Base-by-base conservation (phyloP, 1,139 yeast species). In the Hyphopichia khmerensis region DNA sequence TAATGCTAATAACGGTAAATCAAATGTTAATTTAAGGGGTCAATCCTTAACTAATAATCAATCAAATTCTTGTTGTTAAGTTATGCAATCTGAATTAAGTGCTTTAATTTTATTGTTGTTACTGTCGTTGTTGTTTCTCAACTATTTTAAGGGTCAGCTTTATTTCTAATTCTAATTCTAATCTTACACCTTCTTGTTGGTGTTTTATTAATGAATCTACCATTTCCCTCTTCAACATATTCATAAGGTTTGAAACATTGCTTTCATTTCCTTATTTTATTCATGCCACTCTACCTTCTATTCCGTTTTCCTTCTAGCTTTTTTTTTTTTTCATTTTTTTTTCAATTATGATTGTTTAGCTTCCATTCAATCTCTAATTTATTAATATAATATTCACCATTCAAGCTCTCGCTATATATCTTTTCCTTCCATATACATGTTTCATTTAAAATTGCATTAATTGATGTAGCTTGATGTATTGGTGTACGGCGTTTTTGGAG, bases 1-100 rank as follows among this genome's bases (percentile, higher is more conserved):
- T 39, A 47, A 43, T 21, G 55, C 48, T 33, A 76, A 74, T 61
- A 74, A 70, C 52, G 77, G 72, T 46, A 87, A 85, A 69, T 79
- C 88, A 43, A 79, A 82, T 55, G 95, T 91, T 54, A 90, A 89
- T 70, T 77, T 93, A 66, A 80, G 88, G 60, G 97, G 98, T 49
- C 93, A 90, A 66, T 82, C 93, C 42, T 86, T 91, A 61, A 79
- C 87, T 45, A 75, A 80, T 49, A 76, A 78, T 53, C 80, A 78
- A 59, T 68, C 82, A 47, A 77, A 78, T 60, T 82, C 90, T 47
- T 93, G 99, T 75, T 91, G 97, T 75, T 85, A 73, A 27, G n/a
- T n/a, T n/a, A n/a, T n/a, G n/a, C n/a, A n/a, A n/a, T n/a, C n/a
- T n/a, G n/a, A 27, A 27, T 27, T 27, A 7, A 27, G 30, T 7